These are phyloP conservation scores for Adiantum capillusveneris DNA, from an alignment of 75 land plant species.

Conservation along the genomic window DNA sequence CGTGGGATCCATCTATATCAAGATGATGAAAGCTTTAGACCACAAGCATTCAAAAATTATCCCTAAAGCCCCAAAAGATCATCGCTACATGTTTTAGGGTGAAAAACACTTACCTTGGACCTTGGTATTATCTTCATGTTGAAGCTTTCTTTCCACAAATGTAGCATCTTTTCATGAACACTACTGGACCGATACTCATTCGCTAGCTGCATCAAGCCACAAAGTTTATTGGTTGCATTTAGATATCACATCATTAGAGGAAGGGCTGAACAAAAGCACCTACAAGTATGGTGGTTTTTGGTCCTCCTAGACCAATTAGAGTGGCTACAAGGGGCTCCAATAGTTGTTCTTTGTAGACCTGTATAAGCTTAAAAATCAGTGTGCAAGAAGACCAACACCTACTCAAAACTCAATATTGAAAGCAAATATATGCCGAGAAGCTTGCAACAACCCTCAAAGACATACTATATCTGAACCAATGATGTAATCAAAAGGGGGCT, in stretches of 20 bases:
- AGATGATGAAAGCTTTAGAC: background rate
- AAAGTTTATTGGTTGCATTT: too few relatives aligned
- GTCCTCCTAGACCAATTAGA: conserved; percentile 70
- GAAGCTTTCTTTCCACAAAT: conserved; percentile 67
- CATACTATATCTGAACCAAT: conserved; percentile 96
- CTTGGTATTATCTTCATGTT: conserved; percentile 63
- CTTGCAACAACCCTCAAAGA: background rate
- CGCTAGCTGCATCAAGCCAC: conserved; percentile 14
- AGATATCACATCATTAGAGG: background rate
- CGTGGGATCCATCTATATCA: conserved; percentile 69
- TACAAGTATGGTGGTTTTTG: conserved; percentile 83
- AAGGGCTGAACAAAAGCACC: background rate
- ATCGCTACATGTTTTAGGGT: background rate
- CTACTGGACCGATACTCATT: conserved; percentile 81
- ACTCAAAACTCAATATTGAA: background rate
- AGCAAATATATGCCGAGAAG: background rate
- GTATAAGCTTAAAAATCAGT: background rate
- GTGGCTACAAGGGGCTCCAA: conserved; percentile 76
- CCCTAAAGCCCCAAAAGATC: background rate
- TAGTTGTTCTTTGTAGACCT: conserved; percentile 90
- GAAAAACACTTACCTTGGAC: conserved; percentile 49
- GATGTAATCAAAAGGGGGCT: conserved; percentile 91
- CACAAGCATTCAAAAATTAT: background rate
- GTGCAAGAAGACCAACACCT: background rate
- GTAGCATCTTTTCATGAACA: conserved; percentile 71